These are phyloP conservation scores for Sinapis alba DNA, from an alignment of 441 rosid genomes.

Conservation along the genomic window DNA sequence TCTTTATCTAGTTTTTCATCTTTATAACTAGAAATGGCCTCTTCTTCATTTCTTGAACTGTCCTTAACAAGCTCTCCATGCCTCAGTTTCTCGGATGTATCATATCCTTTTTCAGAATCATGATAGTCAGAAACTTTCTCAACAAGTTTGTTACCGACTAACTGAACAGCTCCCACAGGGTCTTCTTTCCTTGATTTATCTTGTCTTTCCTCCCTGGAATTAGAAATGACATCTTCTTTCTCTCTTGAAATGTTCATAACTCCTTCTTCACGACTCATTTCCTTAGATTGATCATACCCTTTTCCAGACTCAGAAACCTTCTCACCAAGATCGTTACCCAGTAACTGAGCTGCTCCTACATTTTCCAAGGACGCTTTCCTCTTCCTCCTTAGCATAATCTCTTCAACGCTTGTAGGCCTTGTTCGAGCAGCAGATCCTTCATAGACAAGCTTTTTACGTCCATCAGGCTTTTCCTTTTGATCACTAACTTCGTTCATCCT, in stretches of 20 bases:
- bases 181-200: constrained; percentile 39
- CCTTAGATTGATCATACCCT: constrained; percentile 34
- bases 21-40: constrained; percentile 18
- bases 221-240: constrained; percentile 39
- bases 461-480: constrained; percentile 49
- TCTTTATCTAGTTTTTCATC: constrained; percentile 31
- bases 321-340: constrained; percentile 35
- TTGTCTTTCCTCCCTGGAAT: constrained; percentile 4
- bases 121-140: constrained; percentile 41
- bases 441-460: constrained; percentile 33
- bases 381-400: constrained; percentile 76
- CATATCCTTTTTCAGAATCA: constrained; percentile 40
- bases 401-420: constrained; percentile 83
- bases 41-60: constrained; percentile 45
- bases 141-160: constrained; percentile 23
- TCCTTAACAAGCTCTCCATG: constrained; percentile 43
- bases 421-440: constrained; percentile 88
- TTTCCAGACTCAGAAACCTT: constrained; percentile 45
- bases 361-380: constrained; percentile 50
- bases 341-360: constrained; percentile 32
- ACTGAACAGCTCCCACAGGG: constrained; percentile 31
- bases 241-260: constrained; percentile 41
- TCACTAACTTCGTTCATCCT: constrained; percentile 61
- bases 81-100: constrained; percentile 28
- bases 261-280: constrained; percentile 38